Evolutionary conservation across 331 rosid genomes (phyloP).

Genomic region (Pyracantha coccinea): DNA sequence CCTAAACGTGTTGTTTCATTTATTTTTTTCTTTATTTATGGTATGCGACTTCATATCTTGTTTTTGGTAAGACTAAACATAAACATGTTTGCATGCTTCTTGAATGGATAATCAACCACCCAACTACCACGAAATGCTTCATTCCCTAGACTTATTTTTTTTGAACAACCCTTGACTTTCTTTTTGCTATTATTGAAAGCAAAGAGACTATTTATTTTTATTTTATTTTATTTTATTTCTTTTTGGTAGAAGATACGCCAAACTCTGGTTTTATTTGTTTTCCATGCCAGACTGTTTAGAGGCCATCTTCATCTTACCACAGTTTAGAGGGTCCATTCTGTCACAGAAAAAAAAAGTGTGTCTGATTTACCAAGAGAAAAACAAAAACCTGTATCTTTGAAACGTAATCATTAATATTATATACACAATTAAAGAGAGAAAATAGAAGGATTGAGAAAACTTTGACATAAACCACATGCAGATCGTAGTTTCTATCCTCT

Average conservation of each 20-base stretch:
- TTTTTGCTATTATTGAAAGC: neutral
- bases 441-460: neutral
- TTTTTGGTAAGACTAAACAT: no score
- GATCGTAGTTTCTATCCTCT: constrained; percentile 4
- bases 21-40: no score
- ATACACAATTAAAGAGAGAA: neutral
- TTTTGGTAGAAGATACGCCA: neutral
- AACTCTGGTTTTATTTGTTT: neutral
- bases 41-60: no score
- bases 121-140: no score
- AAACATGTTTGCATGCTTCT: no score
- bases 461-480: neutral
- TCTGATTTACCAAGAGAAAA: no score
- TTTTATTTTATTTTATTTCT: neutral
- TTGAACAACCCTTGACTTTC: neutral
- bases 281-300: neutral
- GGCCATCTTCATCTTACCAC: neutral
- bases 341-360: neutral
- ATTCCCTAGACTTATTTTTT: neutral
- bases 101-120: no score
- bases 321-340: neutral
- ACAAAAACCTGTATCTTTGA: neutral
- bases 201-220: no score
- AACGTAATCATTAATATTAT: neutral
- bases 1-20: no score